A percentile compares a stretch with the other conserved stretches of the same genome.
These are phyloP conservation scores for Haplosporangium sp. DNA, from an alignment of 371 early-diverging fungal genomes.

Conservation along the genomic window DNA sequence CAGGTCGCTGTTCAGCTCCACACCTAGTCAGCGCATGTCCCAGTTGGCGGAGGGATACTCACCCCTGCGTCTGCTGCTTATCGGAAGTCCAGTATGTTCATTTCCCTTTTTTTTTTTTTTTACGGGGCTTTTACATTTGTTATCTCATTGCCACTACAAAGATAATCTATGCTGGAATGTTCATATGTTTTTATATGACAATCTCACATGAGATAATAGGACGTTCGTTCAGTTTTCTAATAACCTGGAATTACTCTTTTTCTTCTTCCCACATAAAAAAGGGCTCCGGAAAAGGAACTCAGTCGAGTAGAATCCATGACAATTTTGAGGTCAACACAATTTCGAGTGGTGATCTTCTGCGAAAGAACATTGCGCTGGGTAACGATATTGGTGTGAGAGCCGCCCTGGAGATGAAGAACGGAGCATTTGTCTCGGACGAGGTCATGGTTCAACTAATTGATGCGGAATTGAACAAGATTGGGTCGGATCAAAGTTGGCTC, in stretches of 20 bases:
- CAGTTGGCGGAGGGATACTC: slow-evolving; percentile 25
- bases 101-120: background rate
- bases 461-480: slow-evolving; percentile 67
- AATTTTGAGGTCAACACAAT: slow-evolving; percentile 75
- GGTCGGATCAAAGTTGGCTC: slow-evolving; percentile 75
- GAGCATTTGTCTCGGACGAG: slow-evolving; percentile 82
- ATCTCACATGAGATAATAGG: background rate
- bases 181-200: background rate
- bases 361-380: slow-evolving; percentile 77
- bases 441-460: slow-evolving; percentile 83
- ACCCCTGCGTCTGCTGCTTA: slow-evolving; percentile 66
- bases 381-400: slow-evolving; percentile 78
- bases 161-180: background rate
- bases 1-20: slow-evolving; percentile 30
- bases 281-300: slow-evolving; percentile 92
- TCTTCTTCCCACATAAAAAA: slow-evolving; percentile 27
- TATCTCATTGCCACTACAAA: background rate
- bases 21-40: slow-evolving; percentile 25
- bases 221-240: too few relatives aligned
- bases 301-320: slow-evolving; percentile 77
- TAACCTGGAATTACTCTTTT: background rate
- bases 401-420: slow-evolving; percentile 67
- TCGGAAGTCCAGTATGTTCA: slow-evolving; percentile 70
- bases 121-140: background rate
- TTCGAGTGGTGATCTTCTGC: slow-evolving; percentile 88